Evolutionary conservation across 495 filamentous ascomycete genomes (phyloP).

Genomic region (Penicillium simplicissimum): DNA sequence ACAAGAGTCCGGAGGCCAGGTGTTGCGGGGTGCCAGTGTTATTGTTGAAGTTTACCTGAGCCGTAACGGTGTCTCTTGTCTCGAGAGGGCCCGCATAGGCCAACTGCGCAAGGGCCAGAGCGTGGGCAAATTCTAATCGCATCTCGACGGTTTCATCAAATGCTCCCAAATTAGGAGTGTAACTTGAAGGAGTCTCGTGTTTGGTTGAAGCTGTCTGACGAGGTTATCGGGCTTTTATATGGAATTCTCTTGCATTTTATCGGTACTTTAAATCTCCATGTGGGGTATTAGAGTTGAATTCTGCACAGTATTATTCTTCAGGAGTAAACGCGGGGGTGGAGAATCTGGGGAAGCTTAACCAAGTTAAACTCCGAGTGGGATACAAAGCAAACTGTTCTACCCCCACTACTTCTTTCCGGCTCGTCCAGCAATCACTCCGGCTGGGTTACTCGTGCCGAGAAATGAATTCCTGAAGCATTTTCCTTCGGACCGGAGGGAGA

Average conservation of each 20-base stretch:
- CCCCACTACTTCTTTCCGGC: not conserved
- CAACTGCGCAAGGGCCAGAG: not conserved
- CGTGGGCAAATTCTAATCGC: not conserved
- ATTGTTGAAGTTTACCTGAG: slow-evolving; percentile 1
- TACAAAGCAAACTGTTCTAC: not conserved
- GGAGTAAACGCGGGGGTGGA: not conserved
- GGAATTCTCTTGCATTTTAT: not conserved
- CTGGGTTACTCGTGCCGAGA: too few relatives aligned
- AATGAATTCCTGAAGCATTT: too few relatives aligned
- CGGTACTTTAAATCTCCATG: not conserved
- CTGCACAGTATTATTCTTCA: not conserved
- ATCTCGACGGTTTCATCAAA: not conserved
- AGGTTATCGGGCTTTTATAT: not conserved
- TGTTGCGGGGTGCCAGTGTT: slow-evolving; percentile 4
- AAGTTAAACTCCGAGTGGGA: not conserved
- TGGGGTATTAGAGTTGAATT: not conserved
- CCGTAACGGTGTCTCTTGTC: not conserved
- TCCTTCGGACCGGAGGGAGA: not conserved
- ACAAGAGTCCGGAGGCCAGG: not conserved
- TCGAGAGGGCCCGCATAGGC: not conserved
- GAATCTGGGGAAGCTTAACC: not conserved
- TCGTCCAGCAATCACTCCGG: not conserved
- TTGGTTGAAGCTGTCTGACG: not conserved
- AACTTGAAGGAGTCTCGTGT: not conserved
- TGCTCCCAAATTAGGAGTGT: not conserved